These are phyloP conservation scores for Silene latifolia DNA, from an alignment of 148 eudicot genomes.

Conservation along the genomic window DNA sequence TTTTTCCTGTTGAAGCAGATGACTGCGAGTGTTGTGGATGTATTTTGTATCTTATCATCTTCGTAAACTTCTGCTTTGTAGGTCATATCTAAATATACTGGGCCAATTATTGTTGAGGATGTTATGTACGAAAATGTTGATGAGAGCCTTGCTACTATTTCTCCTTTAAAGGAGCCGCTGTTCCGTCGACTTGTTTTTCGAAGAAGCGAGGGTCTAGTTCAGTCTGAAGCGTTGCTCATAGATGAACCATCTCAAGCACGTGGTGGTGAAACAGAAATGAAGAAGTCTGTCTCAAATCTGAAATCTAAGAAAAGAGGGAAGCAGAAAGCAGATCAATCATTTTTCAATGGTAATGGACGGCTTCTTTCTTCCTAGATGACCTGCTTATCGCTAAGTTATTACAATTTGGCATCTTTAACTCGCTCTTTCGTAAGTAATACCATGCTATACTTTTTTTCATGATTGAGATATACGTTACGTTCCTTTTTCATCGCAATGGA, in stretches of 20 bases:
- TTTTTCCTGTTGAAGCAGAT: background rate
- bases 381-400: background rate
- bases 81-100: conserved; percentile 74
- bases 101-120: conserved; percentile 73
- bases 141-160: conserved; percentile 38
- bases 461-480: background rate
- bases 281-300: conserved; percentile 37
- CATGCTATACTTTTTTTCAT: background rate
- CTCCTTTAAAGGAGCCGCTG: conserved; percentile 47
- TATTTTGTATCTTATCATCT: background rate
- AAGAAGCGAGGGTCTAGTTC: conserved; percentile 79
- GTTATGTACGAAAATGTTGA: conserved; percentile 75
- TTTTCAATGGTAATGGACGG: conserved; percentile 33
- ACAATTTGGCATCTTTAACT: background rate
- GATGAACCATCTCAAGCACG: conserved; percentile 26
- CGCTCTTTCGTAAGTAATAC: background rate
- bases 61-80: conserved; percentile 30
- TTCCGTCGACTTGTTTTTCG: conserved; percentile 82
- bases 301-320: conserved; percentile 55
- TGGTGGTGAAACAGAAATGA: conserved; percentile 32
- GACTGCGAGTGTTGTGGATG: background rate
- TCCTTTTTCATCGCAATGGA: background rate
- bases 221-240: conserved; percentile 78
- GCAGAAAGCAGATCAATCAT: conserved; percentile 35
- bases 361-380: background rate